These are phyloP conservation scores for Paramecium tetraurelia DNA, from an alignment of 73 alveolate genomes.

Conservation along the genomic window DNA sequence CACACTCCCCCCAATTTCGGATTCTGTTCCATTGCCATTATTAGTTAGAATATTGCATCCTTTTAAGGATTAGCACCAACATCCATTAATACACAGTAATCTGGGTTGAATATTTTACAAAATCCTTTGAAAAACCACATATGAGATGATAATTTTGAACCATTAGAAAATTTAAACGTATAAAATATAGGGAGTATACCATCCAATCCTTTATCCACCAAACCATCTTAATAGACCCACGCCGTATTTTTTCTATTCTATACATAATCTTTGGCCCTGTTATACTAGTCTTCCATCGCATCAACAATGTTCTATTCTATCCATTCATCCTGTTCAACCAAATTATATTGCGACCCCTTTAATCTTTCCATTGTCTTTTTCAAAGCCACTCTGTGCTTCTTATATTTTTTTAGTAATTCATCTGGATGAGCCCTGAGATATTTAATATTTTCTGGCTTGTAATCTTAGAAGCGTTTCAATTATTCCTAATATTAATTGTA, in stretches of 20 bases:
- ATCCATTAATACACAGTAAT: conserved; percentile 60
- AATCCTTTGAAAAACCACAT: conserved; percentile 67
- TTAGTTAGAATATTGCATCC: conserved; percentile 11
- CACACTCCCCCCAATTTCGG: conserved; percentile 49
- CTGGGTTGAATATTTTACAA: conserved; percentile 47
- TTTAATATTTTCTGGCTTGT: neutral
- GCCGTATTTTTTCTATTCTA: conserved; percentile 17
- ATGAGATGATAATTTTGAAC: conserved; percentile 59
- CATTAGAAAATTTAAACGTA: conserved; percentile 54
- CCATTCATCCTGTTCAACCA: neutral
- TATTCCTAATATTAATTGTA: neutral
- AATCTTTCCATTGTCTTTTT: neutral
- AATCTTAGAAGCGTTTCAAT: neutral
- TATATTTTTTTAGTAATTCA: neutral
- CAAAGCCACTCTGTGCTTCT: neutral
- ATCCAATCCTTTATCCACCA: neutral
- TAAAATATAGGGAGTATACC: conserved; percentile 48
- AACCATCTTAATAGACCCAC: neutral
- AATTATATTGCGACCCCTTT: neutral
- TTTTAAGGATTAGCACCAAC: conserved; percentile 59
- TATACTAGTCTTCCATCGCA: neutral
- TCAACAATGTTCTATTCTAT: neutral
- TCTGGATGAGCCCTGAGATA: neutral
- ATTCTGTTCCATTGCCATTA: conserved; percentile 43
- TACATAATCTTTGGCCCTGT: neutral